A percentile compares a stretch with the other conserved stretches of the same genome.
Conservation (phyloP, 2,329 filamentous ascomycete genomes). For the Aspergillus sp. region DNA sequence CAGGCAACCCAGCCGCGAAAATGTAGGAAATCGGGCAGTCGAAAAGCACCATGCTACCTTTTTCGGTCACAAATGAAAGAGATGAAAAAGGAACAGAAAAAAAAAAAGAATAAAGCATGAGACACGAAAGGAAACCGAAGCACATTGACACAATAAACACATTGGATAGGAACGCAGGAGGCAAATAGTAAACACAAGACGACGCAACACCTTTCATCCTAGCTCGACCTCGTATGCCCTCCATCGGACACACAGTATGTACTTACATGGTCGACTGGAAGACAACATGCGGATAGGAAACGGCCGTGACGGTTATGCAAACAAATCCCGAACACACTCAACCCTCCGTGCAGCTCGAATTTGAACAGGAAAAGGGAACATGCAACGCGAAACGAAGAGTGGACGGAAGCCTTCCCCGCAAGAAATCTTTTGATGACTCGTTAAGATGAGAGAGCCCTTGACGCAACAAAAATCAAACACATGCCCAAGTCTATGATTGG, state of each 20-base stretch:
- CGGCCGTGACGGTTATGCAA: constrained; percentile 24
- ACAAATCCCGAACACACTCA: constrained; percentile 18
- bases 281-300: constrained; percentile 19
- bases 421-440: constrained; percentile 27
- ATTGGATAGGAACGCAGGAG: constrained; percentile 5
- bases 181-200: constrained; percentile 8
- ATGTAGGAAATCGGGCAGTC: constrained; percentile 16
- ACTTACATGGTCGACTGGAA: constrained; percentile 24
- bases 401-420: constrained; percentile 26
- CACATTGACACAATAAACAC: constrained; percentile 10
- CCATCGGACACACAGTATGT: constrained; percentile 21
- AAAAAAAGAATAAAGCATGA: constrained; percentile 6
- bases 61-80: constrained; percentile 8
- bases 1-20: constrained; percentile 16
- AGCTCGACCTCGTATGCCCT: constrained; percentile 23
- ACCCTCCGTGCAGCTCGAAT: constrained; percentile 14
- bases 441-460: constrained; percentile 23
- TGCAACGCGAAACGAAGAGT: constrained; percentile 20
- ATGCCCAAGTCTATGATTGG: constrained; percentile 47
- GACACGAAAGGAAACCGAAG: constrained; percentile 7
- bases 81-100: constrained; percentile 7
- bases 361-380: constrained; percentile 15
- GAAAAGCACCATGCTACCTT: constrained; percentile 17
- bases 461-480: constrained; percentile 29
- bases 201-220: constrained; percentile 16